Base-by-base conservation (phyloP, 2,329 filamentous ascomycete genomes). In the Beauveria rudraprayagi region DNA sequence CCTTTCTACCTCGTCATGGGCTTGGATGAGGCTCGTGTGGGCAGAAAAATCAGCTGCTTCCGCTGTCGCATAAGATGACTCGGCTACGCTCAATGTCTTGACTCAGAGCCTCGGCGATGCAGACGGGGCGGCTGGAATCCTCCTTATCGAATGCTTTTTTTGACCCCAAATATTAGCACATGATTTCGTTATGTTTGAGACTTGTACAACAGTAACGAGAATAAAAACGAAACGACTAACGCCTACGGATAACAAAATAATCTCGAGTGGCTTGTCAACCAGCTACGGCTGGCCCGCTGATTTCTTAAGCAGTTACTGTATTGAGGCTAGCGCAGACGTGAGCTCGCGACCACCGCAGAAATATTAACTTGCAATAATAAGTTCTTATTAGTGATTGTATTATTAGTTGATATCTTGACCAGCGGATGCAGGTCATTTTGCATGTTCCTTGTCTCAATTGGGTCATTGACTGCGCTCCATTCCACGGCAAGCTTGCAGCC, bases 241-340 rank as follows among this genome's bases (percentile, higher is more conserved):
- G 56, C 56, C 22, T 34, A n/a, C 2, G 56, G 17, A 16, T 24
- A 30, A 30, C 34, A 43, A 16, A 28, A 28, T 43, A 43, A 19
- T 17, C 8, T 22, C 37, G 14, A 28, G 46, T 51, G 46, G 56
- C 34, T 48, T 51, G 46, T 51, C 16, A n/a, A 37, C 30, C 16
- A 22, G 46, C 34, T 16, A 46, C 44, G 34, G n/a, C 26, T n/a
- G 41, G 48, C 37, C 40, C 41, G 57, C 50, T 46, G 57, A 60
- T 60, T 60, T 60, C 57, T 54, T 51, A 7, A 46, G 9, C 24
- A 53, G 17, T 58, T 60, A 53, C 41, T 40, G 7, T 14, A 47
- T 60, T 24, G 47, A 46, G 51, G 51, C 51, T 60, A 60, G 58
- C 58, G 58, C 43, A 24, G 28, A 28, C 8, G 28, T 26, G 11